Percentiles rank a stretch among this genome's conserved stretches.
phyloP scores from a whole-genome alignment of 805 yeast species.

The Monosporozyma unispora region DNA sequence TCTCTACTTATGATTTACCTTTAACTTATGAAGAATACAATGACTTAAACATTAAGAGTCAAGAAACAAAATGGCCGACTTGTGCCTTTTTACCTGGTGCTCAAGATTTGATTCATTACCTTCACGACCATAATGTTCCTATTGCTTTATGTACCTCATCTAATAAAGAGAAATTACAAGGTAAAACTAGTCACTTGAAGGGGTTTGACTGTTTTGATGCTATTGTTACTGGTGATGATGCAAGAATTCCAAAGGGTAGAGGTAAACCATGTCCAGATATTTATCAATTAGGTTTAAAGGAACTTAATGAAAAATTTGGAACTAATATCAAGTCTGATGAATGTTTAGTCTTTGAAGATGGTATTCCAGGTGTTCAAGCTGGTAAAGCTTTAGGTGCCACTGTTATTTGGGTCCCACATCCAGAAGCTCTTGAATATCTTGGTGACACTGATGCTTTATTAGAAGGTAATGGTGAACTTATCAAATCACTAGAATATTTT shows the following conservation, averaged over 20 bases:
- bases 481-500: slow-evolving; percentile 44
- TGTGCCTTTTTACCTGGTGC: slow-evolving; percentile 81
- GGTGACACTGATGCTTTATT: slow-evolving; percentile 44
- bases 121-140: slow-evolving; percentile 51
- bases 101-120: slow-evolving; percentile 47
- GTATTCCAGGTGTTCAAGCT: slow-evolving; percentile 80
- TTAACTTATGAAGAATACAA: slow-evolving; percentile 58
- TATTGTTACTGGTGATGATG: slow-evolving; percentile 82
- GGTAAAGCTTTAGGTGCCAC: slow-evolving; percentile 76
- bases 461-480: slow-evolving; percentile 49
- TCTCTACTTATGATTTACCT: slow-evolving; percentile 62
- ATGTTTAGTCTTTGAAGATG: slow-evolving; percentile 90
- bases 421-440: slow-evolving; percentile 52
- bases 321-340: slow-evolving; percentile 56
- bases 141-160: slow-evolving; percentile 91
- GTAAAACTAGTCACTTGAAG: slow-evolving; percentile 63
- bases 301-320: slow-evolving; percentile 49
- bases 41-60: slow-evolving; percentile 43
- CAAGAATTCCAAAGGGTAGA: slow-evolving; percentile 68
- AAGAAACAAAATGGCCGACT: slow-evolving; percentile 47
- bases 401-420: slow-evolving; percentile 94
- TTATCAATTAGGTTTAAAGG: slow-evolving; percentile 72
- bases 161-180: slow-evolving; percentile 44
- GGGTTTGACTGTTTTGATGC: slow-evolving; percentile 62
- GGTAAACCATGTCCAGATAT: slow-evolving; percentile 95